These are phyloP conservation scores for Cercospora janseana DNA, from an alignment of 2,329 filamentous ascomycete genomes.

Conservation along the genomic window DNA sequence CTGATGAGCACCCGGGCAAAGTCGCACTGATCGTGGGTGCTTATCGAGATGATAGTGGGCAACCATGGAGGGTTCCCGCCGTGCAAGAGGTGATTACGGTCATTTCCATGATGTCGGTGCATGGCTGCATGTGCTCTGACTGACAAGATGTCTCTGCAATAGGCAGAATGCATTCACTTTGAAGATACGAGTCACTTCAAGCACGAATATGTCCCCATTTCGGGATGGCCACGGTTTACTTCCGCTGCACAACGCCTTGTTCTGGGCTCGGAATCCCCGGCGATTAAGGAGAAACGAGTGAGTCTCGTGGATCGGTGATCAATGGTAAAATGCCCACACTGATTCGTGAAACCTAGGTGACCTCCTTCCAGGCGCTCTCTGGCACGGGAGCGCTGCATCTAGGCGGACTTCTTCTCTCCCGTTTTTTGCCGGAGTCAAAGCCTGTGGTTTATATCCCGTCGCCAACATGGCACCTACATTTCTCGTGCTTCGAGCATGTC, in stretches of 20 bases:
- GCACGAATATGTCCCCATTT: slow-evolving; percentile 98
- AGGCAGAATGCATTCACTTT: too few relatives aligned
- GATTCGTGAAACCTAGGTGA: too few relatives aligned
- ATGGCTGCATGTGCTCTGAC: too few relatives aligned
- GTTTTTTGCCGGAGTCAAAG: slow-evolving; percentile 81
- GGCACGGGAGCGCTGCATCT: slow-evolving; percentile 94
- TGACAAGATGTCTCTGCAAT: too few relatives aligned
- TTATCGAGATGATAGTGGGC: slow-evolving; percentile 95
- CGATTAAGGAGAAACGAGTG: slow-evolving; percentile 64
- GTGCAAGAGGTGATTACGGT: slow-evolving; percentile 81
- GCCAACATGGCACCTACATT: slow-evolving; percentile 97
- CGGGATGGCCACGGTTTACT: slow-evolving; percentile 89
- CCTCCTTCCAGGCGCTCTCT: slow-evolving; percentile 95
- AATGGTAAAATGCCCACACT: too few relatives aligned
- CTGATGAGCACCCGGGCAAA: slow-evolving; percentile 82
- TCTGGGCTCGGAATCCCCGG: slow-evolving; percentile 76
- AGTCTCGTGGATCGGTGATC: too few relatives aligned
- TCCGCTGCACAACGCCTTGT: slow-evolving; percentile 84
- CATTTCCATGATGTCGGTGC: too few relatives aligned
- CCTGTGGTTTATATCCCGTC: slow-evolving; percentile 96
- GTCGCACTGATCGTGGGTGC: slow-evolving; percentile 98
- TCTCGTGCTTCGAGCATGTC: slow-evolving; percentile 88
- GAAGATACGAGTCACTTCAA: too few relatives aligned
- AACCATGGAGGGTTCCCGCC: slow-evolving; percentile 94
- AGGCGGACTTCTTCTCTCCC: slow-evolving; percentile 84